These are phyloP conservation scores for Hysterium pulicare DNA, from an alignment of 2,329 filamentous ascomycete genomes.

Conservation along the genomic window DNA sequence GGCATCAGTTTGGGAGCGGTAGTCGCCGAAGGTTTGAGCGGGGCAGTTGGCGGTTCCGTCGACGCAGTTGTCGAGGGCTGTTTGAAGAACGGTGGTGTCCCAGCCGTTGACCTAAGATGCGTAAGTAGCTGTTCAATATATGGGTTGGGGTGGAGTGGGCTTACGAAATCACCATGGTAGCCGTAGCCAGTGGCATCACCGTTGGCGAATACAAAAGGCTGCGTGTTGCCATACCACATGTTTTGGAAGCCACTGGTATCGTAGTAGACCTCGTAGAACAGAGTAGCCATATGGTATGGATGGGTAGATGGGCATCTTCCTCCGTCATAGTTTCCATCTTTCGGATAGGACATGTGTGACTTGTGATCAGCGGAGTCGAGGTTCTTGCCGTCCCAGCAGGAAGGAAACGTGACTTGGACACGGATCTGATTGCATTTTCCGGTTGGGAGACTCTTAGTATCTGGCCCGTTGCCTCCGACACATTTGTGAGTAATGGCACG, in stretches of 20 bases:
- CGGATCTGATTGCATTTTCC: conserved; percentile 63
- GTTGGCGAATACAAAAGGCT: conserved; percentile 60
- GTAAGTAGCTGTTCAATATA: too few species aligned
- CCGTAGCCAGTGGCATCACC: conserved; percentile 67
- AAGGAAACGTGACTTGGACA: conserved; percentile 65
- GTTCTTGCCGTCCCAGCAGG: conserved; percentile 63
- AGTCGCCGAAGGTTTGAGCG: conserved; percentile 52
- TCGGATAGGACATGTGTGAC: conserved; percentile 60
- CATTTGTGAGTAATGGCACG: conserved; percentile 56
- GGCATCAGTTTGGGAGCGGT: conserved; percentile 37
- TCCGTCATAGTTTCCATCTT: conserved; percentile 37
- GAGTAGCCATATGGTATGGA: conserved; percentile 51
- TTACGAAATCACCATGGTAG: conserved; percentile 63
- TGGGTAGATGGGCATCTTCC: conserved; percentile 51
- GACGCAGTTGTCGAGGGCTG: conserved; percentile 63
- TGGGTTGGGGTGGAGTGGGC: neutral
- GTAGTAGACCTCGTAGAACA: conserved; percentile 56
- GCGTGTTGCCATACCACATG: conserved; percentile 38
- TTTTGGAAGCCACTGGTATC: conserved; percentile 46
- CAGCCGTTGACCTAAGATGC: conserved; percentile 52
- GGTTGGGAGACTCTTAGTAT: conserved; percentile 61
- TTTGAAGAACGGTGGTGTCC: conserved; percentile 61
- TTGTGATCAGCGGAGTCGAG: conserved; percentile 56
- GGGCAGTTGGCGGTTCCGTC: conserved; percentile 59
- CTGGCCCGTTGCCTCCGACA: conserved; percentile 40